phyloP scores from a whole-genome alignment of 805 yeast genomes.

The Metschnikowia baotianmanensis region DNA sequence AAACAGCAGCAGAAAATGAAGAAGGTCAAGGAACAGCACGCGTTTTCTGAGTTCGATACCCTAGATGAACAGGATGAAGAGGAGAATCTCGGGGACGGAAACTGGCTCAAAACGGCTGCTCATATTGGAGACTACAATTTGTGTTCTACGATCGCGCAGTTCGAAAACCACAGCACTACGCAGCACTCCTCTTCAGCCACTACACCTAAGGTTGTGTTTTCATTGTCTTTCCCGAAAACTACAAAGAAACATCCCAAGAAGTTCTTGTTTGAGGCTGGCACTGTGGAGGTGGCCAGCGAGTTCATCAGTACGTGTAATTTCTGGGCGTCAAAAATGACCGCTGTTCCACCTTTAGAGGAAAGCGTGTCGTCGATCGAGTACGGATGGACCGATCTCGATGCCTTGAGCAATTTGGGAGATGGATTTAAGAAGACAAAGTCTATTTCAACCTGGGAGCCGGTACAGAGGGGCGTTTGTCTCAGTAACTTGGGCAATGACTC shows the following conservation, averaged over 20 bases:
- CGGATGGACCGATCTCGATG: slow-evolving; percentile 64
- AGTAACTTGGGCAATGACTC: slow-evolving; percentile 35
- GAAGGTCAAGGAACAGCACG: slow-evolving; percentile 23
- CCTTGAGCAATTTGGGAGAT: slow-evolving; percentile 26
- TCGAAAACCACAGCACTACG: slow-evolving; percentile 24
- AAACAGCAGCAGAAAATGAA: slow-evolving; percentile 36
- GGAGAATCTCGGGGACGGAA: slow-evolving; percentile 64
- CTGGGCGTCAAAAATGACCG: slow-evolving; percentile 85
- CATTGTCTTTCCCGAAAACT: slow-evolving; percentile 51
- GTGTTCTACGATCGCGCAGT: slow-evolving; percentile 49
- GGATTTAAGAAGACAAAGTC: slow-evolving; percentile 32
- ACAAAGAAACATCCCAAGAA: slow-evolving; percentile 36
- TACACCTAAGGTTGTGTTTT: slow-evolving; percentile 42
- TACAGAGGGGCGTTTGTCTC: slow-evolving; percentile 42
- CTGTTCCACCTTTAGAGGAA: slow-evolving; percentile 68
- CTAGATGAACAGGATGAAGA: slow-evolving; percentile 23
- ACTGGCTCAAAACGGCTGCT: slow-evolving; percentile 65
- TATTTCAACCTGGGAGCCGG: slow-evolving; percentile 44
- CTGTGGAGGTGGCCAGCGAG: slow-evolving; percentile 63
- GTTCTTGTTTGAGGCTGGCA: slow-evolving; percentile 64
- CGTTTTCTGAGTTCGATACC: slow-evolving; percentile 15
- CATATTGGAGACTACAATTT: slow-evolving; percentile 52
- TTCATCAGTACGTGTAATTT: slow-evolving; percentile 79
- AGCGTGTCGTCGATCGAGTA: slow-evolving; percentile 75
- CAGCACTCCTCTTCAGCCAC: slow-evolving; percentile 18